A percentile compares a stretch with the other conserved stretches of the same genome.
These are phyloP conservation scores for Plasmodium gaboni DNA, from an alignment of 169 alveolate genomes.

Conservation along the genomic window DNA sequence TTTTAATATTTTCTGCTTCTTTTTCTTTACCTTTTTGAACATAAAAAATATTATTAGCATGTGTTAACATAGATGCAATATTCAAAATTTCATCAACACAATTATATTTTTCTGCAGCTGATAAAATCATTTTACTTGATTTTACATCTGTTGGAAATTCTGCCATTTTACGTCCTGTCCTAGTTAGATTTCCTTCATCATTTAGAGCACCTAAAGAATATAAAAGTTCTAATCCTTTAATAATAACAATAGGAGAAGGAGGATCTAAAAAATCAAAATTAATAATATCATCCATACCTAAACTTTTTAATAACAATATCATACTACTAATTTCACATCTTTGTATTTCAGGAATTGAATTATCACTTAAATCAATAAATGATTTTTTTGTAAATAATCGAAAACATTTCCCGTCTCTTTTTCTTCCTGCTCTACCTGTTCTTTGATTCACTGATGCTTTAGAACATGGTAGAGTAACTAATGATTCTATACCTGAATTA, in stretches of 20 bases:
- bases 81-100: constrained; percentile 97
- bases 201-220: constrained; percentile 98
- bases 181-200: constrained; percentile 97
- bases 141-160: constrained; percentile 99
- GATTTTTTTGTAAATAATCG: constrained; percentile 98
- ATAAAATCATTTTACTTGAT: constrained; percentile 93
- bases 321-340: constrained; percentile 96
- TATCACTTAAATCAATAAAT: constrained; percentile 97
- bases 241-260: constrained; percentile 98
- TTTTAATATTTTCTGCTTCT: constrained; percentile 98
- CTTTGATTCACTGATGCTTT: constrained; percentile 99
- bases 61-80: constrained; percentile 98
- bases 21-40: constrained; percentile 97
- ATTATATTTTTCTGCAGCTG: constrained; percentile 93
- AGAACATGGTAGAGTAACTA: constrained; percentile 98
- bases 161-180: constrained; percentile 98
- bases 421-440: constrained; percentile 99
- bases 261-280: constrained; percentile 99
- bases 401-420: constrained; percentile 98
- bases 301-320: constrained; percentile 89
- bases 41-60: constrained; percentile 96
- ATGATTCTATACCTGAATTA: constrained; percentile 95
- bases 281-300: constrained; percentile 98
- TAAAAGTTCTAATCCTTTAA: constrained; percentile 96
- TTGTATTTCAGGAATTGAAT: constrained; percentile 96